A percentile compares a stretch with the other conserved stretches of the same genome.
Evolutionary conservation across 805 yeast species (phyloP).

Genomic region (Metschnikowia bowlesiae): DNA sequence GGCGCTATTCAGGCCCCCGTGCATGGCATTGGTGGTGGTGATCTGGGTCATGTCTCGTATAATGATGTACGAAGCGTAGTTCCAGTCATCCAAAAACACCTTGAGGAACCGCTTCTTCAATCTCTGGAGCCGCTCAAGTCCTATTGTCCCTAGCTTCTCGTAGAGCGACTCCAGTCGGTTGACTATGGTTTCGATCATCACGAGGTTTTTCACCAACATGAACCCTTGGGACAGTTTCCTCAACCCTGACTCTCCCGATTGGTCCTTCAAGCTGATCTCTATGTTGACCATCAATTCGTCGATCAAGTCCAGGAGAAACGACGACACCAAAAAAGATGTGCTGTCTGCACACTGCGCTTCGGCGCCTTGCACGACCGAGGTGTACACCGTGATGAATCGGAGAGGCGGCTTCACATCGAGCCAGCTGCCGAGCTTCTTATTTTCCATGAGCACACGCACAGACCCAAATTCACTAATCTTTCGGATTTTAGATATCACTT

Average conservation of each 20-base stretch:
- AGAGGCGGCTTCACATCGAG: constrained; percentile 57
- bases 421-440: constrained; percentile 62
- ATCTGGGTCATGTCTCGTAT: constrained; percentile 73
- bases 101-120: constrained; percentile 71
- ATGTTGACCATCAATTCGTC: constrained; percentile 66
- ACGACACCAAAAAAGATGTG: constrained; percentile 46
- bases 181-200: constrained; percentile 69
- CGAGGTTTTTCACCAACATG: constrained; percentile 64
- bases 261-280: constrained; percentile 53
- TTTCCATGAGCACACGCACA: constrained; percentile 45
- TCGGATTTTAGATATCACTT: constrained; percentile 61
- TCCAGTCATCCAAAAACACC: constrained; percentile 75
- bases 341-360: constrained; percentile 17
- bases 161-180: constrained; percentile 52
- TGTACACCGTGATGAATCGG: constrained; percentile 40
- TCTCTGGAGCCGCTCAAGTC: constrained; percentile 59
- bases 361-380: constrained; percentile 43
- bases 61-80: constrained; percentile 65
- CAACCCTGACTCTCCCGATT: constrained; percentile 15
- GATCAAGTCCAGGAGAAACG: constrained; percentile 71
- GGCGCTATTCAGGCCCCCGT: constrained; percentile 36
- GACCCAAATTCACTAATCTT: constrained; percentile 61
- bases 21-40: constrained; percentile 47
- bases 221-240: constrained; percentile 58
- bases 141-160: constrained; percentile 52